Conservation (phyloP, 73 alveolate genomes). For the Tetrahymena malaccensis region DNA sequence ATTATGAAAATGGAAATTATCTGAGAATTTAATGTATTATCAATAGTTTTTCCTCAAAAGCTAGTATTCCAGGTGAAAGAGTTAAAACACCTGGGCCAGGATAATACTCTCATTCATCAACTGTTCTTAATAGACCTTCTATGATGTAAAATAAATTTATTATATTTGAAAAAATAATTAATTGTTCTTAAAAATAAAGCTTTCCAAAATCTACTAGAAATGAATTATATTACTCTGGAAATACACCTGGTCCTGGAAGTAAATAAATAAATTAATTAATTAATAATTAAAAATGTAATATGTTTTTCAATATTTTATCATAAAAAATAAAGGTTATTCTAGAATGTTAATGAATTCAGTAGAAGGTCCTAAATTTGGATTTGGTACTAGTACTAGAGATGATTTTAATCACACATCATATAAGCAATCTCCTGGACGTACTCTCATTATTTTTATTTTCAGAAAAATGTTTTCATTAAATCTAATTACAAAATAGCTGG, state of each 20-base stretch:
- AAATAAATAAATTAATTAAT: too few species aligned
- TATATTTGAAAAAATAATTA: not conserved
- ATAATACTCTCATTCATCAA: constrained; percentile 8
- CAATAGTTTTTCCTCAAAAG: not conserved
- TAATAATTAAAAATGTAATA: not conserved
- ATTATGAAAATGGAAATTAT: not conserved
- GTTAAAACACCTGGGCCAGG: constrained; percentile 36
- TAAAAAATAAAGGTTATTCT: not conserved
- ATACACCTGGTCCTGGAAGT: constrained; percentile 40
- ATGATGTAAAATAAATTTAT: not conserved
- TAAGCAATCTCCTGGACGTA: not conserved
- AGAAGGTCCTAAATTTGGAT: constrained; percentile 34
- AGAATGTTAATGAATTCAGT: not conserved
- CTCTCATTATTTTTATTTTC: not conserved
- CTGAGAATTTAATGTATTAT: not conserved
- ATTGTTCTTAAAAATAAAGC: not conserved
- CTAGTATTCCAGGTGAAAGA: not conserved
- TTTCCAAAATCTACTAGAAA: constrained; percentile 22
- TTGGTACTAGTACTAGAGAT: constrained; percentile 31
- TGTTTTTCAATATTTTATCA: not conserved
- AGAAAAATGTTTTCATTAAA: not conserved
- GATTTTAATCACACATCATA: not conserved
- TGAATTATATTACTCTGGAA: constrained; percentile 3
- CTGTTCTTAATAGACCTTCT: constrained; percentile 21
- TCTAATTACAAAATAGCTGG: not conserved